Percentiles rank a stretch among this genome's conserved stretches.
Evolutionary conservation across 495 filamentous ascomycete species (phyloP).

Genomic region (Terfezia boudieri): DNA sequence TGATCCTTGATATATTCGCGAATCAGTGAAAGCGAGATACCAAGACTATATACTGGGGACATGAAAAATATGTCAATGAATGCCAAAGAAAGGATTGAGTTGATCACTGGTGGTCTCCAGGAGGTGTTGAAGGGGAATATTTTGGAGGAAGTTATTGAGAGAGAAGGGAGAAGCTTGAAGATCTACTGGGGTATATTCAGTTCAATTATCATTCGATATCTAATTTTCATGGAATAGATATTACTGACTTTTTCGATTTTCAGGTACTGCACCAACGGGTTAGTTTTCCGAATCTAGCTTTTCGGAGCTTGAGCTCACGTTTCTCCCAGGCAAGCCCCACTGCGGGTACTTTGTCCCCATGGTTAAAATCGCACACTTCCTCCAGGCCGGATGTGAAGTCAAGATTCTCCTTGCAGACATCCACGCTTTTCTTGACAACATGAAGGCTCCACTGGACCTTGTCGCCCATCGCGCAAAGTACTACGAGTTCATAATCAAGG

Average conservation of each 20-base stretch:
- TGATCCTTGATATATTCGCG: no score
- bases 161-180: constrained; percentile 43
- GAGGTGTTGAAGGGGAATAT: constrained; percentile 76
- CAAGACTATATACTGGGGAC: background rate
- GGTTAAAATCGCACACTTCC: constrained; percentile 74
- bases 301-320: background rate
- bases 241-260: constrained; percentile 8
- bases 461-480: constrained; percentile 54
- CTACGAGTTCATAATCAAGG: constrained; percentile 43
- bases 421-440: constrained; percentile 59
- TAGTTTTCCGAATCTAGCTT: background rate
- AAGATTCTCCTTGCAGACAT: constrained; percentile 64
- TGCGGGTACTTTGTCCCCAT: constrained; percentile 66
- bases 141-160: constrained; percentile 48
- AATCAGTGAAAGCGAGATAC: background rate
- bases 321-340: constrained; percentile 49
- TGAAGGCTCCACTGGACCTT: constrained; percentile 74
- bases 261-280: constrained; percentile 43
- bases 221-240: background rate
- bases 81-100: constrained; percentile 29
- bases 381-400: constrained; percentile 63
- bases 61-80: background rate
- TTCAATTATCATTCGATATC: background rate
- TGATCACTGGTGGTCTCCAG: constrained; percentile 61
- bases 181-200: constrained; percentile 59